Base-by-base conservation (phyloP, 352 stramenopile genomes). In the Phytophthora hybrid region DNA sequence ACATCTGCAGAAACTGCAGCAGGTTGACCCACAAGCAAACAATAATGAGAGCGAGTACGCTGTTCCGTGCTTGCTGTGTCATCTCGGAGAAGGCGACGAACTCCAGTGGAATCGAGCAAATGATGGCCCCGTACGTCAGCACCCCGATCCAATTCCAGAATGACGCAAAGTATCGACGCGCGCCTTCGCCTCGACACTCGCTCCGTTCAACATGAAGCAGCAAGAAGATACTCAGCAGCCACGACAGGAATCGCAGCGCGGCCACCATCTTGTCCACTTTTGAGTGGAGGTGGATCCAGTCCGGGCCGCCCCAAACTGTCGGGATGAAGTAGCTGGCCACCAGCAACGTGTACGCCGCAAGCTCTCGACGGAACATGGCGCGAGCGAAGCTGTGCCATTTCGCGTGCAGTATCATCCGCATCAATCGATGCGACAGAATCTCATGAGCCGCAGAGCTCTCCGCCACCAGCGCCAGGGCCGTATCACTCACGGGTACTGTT, bases 1-100 rank as follows among this genome's bases (percentile, higher is more conserved):
- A 87, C 53, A 91, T 79, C 66, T 93, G 84, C 7, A 93, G 74
- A 59, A 93, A 92, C 74, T 93, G 85, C 29, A 93, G 76, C 57
- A 90, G 51, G 37, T 92, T 89, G 16, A 94, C 60, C 83, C 85
- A 93, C 18, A 94, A 74, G 46, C 82, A 84, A 18, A 90, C 78
- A 5, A 76, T 81, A 52, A 92, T 85, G 10, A 89, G 64, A 23
- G 84, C 85, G 10, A 90, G 72, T 10, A 91, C 56, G 26, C 74
- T 83, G 60, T 92, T 82, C 7, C 84, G 80, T 16, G 77, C 63
- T 46, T 83, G 58, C 9, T 63, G 31, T 3, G 82, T 72, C 21
- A 75, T 31, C 18, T 71, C 68, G 5, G 68, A 74, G 44, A 53
- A 73, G 3, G 76, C 18, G 11, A 79, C 51, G 32, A 90, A 80